These are phyloP conservation scores for Raffaelea deltoideospora DNA, from an alignment of 2,329 filamentous ascomycete species.

Conservation along the genomic window DNA sequence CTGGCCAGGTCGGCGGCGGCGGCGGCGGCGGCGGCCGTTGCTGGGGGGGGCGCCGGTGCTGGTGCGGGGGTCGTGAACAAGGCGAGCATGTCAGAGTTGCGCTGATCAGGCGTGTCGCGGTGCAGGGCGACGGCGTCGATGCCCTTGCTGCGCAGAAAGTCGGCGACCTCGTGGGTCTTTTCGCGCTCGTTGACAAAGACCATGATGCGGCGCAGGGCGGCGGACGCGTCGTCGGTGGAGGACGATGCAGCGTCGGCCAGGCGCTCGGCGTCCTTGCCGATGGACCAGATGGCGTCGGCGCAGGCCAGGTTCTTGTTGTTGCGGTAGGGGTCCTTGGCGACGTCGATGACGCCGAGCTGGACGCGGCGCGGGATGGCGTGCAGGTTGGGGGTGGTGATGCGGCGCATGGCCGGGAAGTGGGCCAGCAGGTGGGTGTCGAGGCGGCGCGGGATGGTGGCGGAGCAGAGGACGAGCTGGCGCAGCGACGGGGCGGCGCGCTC, in stretches of 20 bases:
- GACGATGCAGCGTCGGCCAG: too few species aligned
- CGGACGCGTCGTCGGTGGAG: conserved; percentile 35
- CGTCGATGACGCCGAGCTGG: conserved; percentile 83
- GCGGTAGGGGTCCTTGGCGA: conserved; percentile 80
- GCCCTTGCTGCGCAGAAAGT: conserved; percentile 68
- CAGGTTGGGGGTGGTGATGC: conserved; percentile 86
- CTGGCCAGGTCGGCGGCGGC: conserved; percentile 1
- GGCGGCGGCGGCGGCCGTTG: conserved; percentile 3
- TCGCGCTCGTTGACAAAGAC: conserved; percentile 14
- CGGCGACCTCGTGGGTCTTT: conserved; percentile 56
- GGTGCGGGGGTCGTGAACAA: conserved; percentile 47
- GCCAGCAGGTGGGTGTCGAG: conserved; percentile 73
- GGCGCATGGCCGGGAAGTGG: conserved; percentile 67
- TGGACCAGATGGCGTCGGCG: conserved; percentile 86
- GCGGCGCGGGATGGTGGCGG: conserved; percentile 83
- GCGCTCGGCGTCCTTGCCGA: conserved; percentile 58
- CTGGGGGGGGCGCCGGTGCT: background rate
- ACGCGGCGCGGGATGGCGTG: conserved; percentile 92
- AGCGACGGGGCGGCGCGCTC: conserved; percentile 69
- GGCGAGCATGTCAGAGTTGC: conserved; percentile 61
- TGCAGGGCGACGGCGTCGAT: conserved; percentile 78
- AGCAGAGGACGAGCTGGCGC: conserved; percentile 80
- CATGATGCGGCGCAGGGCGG: conserved; percentile 61
- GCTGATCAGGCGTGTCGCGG: conserved; percentile 65
- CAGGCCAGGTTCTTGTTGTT: conserved; percentile 89